Evolutionary conservation across 1,284 basidiomycete species (phyloP).

Genomic region (Schizopora paradoxa): DNA sequence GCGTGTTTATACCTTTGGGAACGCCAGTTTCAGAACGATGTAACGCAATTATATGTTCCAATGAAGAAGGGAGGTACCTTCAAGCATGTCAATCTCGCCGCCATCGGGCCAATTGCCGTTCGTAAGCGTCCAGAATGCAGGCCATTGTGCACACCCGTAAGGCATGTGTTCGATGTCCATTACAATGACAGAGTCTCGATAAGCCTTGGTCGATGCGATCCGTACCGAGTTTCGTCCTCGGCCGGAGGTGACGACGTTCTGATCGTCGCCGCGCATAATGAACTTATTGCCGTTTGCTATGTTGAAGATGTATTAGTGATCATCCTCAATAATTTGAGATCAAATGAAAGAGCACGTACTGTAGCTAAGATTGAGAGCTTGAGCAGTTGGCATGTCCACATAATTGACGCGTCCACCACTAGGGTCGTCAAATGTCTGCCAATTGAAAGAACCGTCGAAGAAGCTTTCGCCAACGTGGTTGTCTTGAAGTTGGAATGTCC

Average conservation of each 20-base stretch:
- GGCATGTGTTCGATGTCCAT: conserved; percentile 55
- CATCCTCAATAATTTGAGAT: neutral
- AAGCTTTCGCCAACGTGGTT: conserved; percentile 39
- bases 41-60: neutral
- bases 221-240: conserved; percentile 49
- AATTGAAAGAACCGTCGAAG: conserved; percentile 39
- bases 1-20: conserved; percentile 43
- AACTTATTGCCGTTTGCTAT: conserved; percentile 37
- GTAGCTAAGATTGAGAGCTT: conserved; percentile 35
- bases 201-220: conserved; percentile 40
- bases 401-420: conserved; percentile 55
- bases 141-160: conserved; percentile 51
- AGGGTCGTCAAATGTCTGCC: conserved; percentile 45
- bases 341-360: conserved; percentile 26
- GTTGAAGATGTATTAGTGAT: conserved; percentile 2
- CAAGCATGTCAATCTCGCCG: conserved; percentile 49
- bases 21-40: neutral
- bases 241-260: conserved; percentile 28
- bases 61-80: conserved; percentile 34
- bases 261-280: conserved; percentile 46
- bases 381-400: conserved; percentile 36
- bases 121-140: conserved; percentile 62
- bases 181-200: conserved; percentile 44
- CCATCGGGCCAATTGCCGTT: conserved; percentile 46
- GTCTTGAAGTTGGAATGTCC: conserved; percentile 22